Base-by-base conservation (phyloP, 495 filamentous ascomycete species). In the Penicillium diatomitis region DNA sequence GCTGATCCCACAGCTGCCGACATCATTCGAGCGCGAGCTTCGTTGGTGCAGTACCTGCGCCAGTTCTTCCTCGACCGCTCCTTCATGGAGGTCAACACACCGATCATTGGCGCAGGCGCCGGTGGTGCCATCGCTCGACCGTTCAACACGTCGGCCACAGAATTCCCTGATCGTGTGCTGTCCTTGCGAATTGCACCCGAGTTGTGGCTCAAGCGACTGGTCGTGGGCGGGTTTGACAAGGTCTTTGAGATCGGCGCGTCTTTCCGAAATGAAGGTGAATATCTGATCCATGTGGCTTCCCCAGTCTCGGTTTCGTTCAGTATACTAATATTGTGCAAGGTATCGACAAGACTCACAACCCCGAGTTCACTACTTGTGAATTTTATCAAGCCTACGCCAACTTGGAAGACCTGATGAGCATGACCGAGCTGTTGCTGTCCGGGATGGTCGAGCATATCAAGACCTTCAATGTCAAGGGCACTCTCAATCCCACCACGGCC, bases 291-390 rank as follows among this genome's bases (percentile, higher is more conserved):
- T n/a, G 6, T 0, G 8, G 35, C 31, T n/a, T 8, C n/a, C 0
- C 29, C 32, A 20, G 8, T 10, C 4, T 2, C 8, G 2, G 20
- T 20, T 38, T 31, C 42, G 39, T 44, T 54, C 7, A 58, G 9
- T 12, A 29, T 34, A 3, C 31, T 42, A 42, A 42, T 11, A 27
- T 30, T 29, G 11, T 9, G 0, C 5, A 37, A 82, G 79, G 82
- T 7, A 65, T 96, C 36, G 92, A 98, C 67, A 78, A 83, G 28
- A 95, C 87, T 0, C 92, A 96, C 66, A 97, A 97, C 59, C 90
- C 92, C 5, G 92, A 98, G 64, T 98, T 96, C 69, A 90, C 86
- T 28, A 96, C 85, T 33, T 96, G 90, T 73, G 92, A 98, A 69
- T 96, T 96, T 75, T 98, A 98, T 66, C 79, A 83, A 44, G 81